Percentiles rank a stretch among this genome's conserved stretches.
Evolutionary conservation across 2,329 filamentous ascomycete genomes (phyloP).

Genomic region (Thielaviopsis punctulata): DNA sequence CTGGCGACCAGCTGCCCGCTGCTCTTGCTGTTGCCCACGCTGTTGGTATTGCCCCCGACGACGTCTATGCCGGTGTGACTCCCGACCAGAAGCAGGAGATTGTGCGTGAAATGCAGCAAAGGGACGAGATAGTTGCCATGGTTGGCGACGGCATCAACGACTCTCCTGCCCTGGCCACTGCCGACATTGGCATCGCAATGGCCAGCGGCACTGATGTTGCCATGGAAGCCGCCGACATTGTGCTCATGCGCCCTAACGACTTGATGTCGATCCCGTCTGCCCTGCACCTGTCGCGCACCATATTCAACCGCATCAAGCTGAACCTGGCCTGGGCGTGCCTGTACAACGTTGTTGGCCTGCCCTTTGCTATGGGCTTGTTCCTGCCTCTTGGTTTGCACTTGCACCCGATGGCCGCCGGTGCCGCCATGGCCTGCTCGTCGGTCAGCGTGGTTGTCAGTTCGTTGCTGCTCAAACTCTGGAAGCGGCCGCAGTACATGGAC

Average conservation of each 20-base stretch:
- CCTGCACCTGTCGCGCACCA: conserved; percentile 62
- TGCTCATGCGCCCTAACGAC: conserved; percentile 84
- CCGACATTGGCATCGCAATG: conserved; percentile 85
- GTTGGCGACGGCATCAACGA: conserved; percentile 98
- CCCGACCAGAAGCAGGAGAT: conserved; percentile 85
- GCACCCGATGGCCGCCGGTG: conserved; percentile 86
- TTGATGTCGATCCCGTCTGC: conserved; percentile 85
- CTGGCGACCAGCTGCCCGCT: conserved; percentile 74
- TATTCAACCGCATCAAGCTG: conserved; percentile 84
- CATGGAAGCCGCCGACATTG: conserved; percentile 91
- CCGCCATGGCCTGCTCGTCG: conserved; percentile 80
- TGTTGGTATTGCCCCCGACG: conserved; percentile 59
- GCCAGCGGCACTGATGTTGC: conserved; percentile 87
- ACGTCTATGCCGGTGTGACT: conserved; percentile 75
- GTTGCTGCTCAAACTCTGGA: conserved; percentile 75
- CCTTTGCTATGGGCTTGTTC: conserved; percentile 94
- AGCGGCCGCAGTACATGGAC: conserved; percentile 71
- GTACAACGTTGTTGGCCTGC: conserved; percentile 82
- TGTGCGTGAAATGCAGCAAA: conserved; percentile 55
- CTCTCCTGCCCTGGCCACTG: conserved; percentile 82
- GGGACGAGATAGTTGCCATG: conserved; percentile 77
- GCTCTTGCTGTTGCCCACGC: conserved; percentile 67
- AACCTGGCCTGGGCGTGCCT: conserved; percentile 86
- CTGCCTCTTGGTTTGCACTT: conserved; percentile 74
- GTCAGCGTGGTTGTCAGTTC: conserved; percentile 79